Base-by-base conservation (phyloP, 805 yeast genomes). In the Candida vaughaniae region DNA sequence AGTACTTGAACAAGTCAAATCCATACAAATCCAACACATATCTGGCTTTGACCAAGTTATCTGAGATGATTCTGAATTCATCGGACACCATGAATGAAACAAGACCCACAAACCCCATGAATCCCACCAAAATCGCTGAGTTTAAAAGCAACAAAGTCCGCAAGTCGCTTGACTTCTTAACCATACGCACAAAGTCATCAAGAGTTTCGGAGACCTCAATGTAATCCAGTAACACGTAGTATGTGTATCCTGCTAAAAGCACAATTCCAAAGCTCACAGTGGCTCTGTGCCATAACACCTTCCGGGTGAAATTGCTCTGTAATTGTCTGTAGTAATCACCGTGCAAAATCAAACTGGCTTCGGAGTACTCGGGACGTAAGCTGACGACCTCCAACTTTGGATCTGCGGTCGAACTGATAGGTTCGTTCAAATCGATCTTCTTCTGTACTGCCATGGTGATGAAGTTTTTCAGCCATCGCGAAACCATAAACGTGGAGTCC, bases 261-360 rank as follows among this genome's bases (percentile, higher is more conserved):
- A 18, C 10, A 5, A 45, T 16, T 1, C 64, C 47, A 1, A 55
- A 18, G 10, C 55, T 41, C 3, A 53, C 47, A 9, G 53, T 25
- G 16, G 63, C 39, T 3, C 73, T 76, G 52, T 72, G 73, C 65
- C 70, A 69, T 32, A 77, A 66, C 26, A 77, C 49, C 31, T 51
- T 49, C 40, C 53, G 68, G 52, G 73, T 76, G 36, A 77, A 64
- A 17, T 57, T 42, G 2, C 79, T 59, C 51, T 77, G 82, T 26
- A 64, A 53, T 44, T 64, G 69, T 16, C 73, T 53, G 38, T 76
- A 62, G 46, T 70, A 77, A 54, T 85, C 93, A 39, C 85, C 78
- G 20, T 82, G 77, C 41, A 84, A 58, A 39, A 77, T 79, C 37
- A 81, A 52, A 1, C 82, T 76, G 8, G 85, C 85, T 29, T 76